phyloP scores from a whole-genome alignment of 768 basidiomycete species.

The Leccinum ochraceum region DNA sequence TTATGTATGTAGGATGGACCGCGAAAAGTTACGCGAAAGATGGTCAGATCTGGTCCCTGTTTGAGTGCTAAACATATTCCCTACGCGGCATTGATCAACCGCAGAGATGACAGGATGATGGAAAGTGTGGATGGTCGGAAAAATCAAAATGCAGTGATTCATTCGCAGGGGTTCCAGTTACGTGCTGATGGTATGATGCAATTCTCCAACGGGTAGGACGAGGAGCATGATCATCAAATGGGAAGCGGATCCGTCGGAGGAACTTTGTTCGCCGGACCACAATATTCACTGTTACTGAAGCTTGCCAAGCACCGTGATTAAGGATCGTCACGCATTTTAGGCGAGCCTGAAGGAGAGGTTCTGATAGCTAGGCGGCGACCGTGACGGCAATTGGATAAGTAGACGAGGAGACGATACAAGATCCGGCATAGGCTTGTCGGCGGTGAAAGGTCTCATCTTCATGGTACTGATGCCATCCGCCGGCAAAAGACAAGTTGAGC shows the following conservation, averaged over 20 bases:
- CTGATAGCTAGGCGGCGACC: background rate
- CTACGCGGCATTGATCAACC: background rate
- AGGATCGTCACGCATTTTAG: too few species aligned
- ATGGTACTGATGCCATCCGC: too few species aligned
- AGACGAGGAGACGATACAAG: background rate
- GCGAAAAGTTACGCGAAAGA: background rate
- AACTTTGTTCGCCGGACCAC: background rate
- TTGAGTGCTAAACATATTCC: background rate
- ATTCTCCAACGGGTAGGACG: too few species aligned
- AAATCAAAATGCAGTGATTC: background rate
- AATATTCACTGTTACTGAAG: too few species aligned
- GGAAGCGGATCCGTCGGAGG: background rate
- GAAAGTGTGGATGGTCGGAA: background rate
- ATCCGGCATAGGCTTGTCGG: background rate
- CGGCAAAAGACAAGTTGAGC: too few species aligned
- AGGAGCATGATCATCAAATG: too few species aligned
- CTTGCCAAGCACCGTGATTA: too few species aligned
- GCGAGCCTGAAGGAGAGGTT: background rate
- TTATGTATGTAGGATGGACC: background rate
- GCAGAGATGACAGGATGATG: background rate
- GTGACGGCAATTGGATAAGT: background rate
- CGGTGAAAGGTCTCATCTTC: background rate
- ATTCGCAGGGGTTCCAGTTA: too few species aligned
- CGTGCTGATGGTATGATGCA: too few species aligned
- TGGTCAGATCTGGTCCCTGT: background rate